phyloP scores from a whole-genome alignment of 176 grass and related monocot genomes.

The Carex myosuroides region DNA sequence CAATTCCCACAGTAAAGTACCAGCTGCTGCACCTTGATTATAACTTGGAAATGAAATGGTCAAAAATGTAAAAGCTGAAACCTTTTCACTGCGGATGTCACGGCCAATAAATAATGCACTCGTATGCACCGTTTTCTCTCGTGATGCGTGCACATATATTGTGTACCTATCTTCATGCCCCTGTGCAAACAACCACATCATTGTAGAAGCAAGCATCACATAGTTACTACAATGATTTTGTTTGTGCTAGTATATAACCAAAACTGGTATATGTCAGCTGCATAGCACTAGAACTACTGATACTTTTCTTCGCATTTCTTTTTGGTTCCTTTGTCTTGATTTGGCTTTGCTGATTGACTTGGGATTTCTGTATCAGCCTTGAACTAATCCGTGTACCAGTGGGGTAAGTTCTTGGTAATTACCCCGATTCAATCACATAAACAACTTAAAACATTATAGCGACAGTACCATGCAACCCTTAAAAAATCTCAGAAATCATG shows the following conservation, averaged over 20 bases:
- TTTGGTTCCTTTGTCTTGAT: not conserved
- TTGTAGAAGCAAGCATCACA: not conserved
- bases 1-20: not conserved
- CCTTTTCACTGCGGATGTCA: slow-evolving; percentile 92
- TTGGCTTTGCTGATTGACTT: not conserved
- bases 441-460: not conserved
- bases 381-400: not conserved
- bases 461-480: not conserved
- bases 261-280: not conserved
- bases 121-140: slow-evolving; percentile 54
- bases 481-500: not conserved
- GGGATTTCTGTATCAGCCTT: not conserved
- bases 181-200: slow-evolving; percentile 27
- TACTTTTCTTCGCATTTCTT: not conserved
- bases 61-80: slow-evolving; percentile 37
- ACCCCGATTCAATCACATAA: not conserved
- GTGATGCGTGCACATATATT: slow-evolving; percentile 91
- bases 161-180: slow-evolving; percentile 95
- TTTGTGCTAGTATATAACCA: not conserved
- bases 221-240: not conserved
- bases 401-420: not conserved
- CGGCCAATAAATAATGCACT: slow-evolving; percentile 64
- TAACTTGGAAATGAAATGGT: slow-evolving; percentile 1
- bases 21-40: not conserved
- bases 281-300: not conserved